Percentiles rank a stretch among this genome's conserved stretches.
Evolutionary conservation across 176 grass and related monocot species (phyloP).

Genomic region (Rhynchospora breviuscula): DNA sequence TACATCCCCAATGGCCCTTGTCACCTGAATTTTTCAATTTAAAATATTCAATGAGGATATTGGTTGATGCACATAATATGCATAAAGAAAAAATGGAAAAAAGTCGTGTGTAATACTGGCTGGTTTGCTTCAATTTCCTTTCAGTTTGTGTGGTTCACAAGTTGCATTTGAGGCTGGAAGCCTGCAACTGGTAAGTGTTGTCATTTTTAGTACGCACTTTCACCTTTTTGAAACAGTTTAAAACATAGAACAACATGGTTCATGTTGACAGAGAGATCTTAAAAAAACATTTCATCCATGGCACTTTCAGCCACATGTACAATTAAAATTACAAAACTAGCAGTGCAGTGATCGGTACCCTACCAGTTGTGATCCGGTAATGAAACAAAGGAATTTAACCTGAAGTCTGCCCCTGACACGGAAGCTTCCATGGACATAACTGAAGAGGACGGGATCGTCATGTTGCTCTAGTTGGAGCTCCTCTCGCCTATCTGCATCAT

Average conservation of each 20-base stretch:
- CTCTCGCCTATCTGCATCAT: background rate
- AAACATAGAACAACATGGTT: background rate
- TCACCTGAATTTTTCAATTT: constrained; percentile 24
- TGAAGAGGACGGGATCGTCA: constrained; percentile 21
- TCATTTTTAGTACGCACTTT: background rate
- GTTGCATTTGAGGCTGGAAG: background rate
- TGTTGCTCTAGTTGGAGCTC: constrained; percentile 27
- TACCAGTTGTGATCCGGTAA: background rate
- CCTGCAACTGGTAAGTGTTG: background rate
- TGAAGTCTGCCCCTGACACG: constrained; percentile 39
- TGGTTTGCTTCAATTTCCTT: background rate
- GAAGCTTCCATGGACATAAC: background rate
- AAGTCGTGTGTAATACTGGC: background rate
- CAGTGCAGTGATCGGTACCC: background rate
- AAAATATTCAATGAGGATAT: background rate
- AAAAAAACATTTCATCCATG: background rate
- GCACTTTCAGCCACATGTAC: background rate
- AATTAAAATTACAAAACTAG: background rate
- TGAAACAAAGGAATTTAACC: background rate
- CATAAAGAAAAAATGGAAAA: background rate
- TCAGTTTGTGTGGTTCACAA: background rate
- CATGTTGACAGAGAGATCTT: background rate
- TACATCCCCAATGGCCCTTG: constrained; percentile 43
- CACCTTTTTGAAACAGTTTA: background rate
- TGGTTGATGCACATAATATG: background rate